These are phyloP conservation scores for Colletotrichum tabaci DNA, from an alignment of 2,329 filamentous ascomycete species.

Conservation along the genomic window DNA sequence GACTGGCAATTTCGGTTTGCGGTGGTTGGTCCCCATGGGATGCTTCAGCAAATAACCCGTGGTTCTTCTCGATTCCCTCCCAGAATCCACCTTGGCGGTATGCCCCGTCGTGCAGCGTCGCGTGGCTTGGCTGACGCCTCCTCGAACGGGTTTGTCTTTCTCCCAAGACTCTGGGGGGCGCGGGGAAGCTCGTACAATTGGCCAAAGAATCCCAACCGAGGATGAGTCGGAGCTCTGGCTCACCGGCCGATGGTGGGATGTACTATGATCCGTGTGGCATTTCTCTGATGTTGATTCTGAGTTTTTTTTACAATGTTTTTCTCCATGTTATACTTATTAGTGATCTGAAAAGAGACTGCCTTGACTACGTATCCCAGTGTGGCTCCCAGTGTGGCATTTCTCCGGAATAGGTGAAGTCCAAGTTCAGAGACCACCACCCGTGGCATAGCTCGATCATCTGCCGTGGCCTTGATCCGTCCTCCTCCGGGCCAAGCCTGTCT, in stretches of 20 bases:
- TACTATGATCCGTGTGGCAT: background rate
- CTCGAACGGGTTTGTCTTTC: conserved; percentile 34
- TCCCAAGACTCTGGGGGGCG: background rate
- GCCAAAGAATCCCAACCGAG: too few relatives aligned
- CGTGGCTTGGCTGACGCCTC: conserved; percentile 37
- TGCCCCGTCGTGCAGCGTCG: background rate
- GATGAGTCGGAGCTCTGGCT: background rate
- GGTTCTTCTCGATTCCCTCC: too few relatives aligned
- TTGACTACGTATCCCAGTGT: too few relatives aligned
- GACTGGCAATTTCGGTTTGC: background rate
- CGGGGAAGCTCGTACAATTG: background rate
- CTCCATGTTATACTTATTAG: too few relatives aligned
- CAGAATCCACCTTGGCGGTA: background rate
- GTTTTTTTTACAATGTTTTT: background rate
- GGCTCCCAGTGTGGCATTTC: too few relatives aligned
- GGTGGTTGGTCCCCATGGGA: background rate
- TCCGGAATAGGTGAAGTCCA: too few relatives aligned
- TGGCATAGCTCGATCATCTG: background rate
- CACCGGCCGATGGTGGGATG: background rate
- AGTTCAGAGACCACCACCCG: too few relatives aligned
- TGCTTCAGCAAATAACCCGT: background rate
- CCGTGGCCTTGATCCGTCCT: background rate
- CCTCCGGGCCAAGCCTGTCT: background rate
- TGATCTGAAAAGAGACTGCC: too few relatives aligned
- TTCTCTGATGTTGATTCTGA: background rate